Base-by-base conservation (phyloP, 352 stramenopile genomes). In the Phytophthora colocasiae region DNA sequence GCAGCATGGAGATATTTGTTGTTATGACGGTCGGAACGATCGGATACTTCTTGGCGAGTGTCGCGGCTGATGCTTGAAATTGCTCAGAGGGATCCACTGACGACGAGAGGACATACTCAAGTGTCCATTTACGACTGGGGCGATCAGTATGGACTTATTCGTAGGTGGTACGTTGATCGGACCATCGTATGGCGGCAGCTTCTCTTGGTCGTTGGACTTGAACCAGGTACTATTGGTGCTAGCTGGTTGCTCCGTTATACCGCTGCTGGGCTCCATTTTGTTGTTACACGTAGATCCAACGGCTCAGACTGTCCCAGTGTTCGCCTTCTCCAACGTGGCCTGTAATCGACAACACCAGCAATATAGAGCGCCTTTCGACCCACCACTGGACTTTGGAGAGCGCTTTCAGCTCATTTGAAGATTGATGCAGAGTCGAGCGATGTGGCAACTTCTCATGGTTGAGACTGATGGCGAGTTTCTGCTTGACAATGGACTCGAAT, bases 21-120 rank as follows among this genome's bases (percentile, higher is more conserved):
- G 32, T 67, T 76, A 89, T 97, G 77, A 81, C 89, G 14, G 19
- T 95, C 9, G 90, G 88, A 0, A 96, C 86, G 19, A 68, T 96
- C 11, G 91, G 91, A 1, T 96, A 93, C 50, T 90, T 97, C 36
- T 79, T 96, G 50, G 87, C 90, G 4, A 93, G 96, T 69, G 83
- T 95, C 0, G 83, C 89, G 26, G 81, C 85, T 11, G 91, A 98
- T 69, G 91, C 81, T 0, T 78, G 83, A 93, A 48, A 63, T 90
- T 24, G 80, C 75, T 0, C 85, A 95, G 44, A 71, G 86, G 24
- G 87, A 95, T 36, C 74, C 85, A 10, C 62, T 91, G 22, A 39
- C 52, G 4, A 73, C 62, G 2, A 81, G 84, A 27, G 86, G 86
- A 47, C n/a, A n/a, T n/a, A n/a, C n/a, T n/a, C n/a, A n/a, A n/a